Conservation (phyloP, 352 stramenopile genomes). For the Thalassiosira livingstoniorum region DNA sequence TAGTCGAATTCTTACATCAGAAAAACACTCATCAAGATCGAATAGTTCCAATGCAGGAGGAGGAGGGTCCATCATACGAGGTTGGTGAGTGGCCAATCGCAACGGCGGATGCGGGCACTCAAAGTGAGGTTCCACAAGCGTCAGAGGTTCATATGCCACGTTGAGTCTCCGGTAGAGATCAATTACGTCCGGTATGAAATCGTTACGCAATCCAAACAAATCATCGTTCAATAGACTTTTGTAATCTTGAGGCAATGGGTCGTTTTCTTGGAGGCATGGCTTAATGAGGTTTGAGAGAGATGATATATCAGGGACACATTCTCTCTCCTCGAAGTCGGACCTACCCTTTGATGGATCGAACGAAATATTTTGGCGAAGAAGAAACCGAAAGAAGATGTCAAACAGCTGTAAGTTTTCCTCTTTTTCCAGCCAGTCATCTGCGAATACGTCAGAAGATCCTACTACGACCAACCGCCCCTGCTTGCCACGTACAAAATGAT, state of each 20-base stretch:
- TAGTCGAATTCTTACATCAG: constrained; percentile 90
- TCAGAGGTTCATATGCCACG: constrained; percentile 94
- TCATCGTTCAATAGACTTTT: constrained; percentile 92
- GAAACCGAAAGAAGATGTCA: constrained; percentile 93
- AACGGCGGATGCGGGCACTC: constrained; percentile 93
- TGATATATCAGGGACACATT: constrained; percentile 92
- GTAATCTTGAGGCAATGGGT: constrained; percentile 94
- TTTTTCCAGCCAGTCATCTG: constrained; percentile 95
- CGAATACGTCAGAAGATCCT: constrained; percentile 92
- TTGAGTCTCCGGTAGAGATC: constrained; percentile 91
- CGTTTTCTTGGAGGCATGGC: constrained; percentile 94
- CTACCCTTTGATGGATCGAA: constrained; percentile 57
- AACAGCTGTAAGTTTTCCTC: constrained; percentile 92
- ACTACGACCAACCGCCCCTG: constrained; percentile 88
- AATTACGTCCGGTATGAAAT: constrained; percentile 93
- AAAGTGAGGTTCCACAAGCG: constrained; percentile 94
- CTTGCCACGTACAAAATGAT: not conserved
- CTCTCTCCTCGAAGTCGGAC: constrained; percentile 62
- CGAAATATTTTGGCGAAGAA: constrained; percentile 87
- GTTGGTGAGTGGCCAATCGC: constrained; percentile 93
- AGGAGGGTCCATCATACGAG: constrained; percentile 89
- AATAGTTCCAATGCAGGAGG: constrained; percentile 94
- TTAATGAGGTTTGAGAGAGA: constrained; percentile 91
- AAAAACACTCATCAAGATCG: constrained; percentile 96
- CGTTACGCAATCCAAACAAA: constrained; percentile 95